Evolutionary conservation across 805 yeast genomes (phyloP).

Genomic region (Lipomyces chichibuensis): DNA sequence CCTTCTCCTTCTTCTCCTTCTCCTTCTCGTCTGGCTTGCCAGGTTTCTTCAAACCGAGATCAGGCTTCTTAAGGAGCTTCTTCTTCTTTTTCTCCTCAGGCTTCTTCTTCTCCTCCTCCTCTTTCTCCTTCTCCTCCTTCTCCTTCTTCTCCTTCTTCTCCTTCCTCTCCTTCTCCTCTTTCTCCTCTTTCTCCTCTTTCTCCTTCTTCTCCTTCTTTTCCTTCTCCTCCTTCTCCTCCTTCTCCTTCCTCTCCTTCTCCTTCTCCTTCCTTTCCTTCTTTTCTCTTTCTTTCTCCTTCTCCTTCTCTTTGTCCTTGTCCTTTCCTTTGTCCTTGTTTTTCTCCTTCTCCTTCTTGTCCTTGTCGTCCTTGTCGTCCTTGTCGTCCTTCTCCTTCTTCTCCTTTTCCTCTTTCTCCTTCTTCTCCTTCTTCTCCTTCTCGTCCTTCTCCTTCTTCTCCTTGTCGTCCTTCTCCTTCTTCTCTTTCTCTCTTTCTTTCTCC

Average conservation of each 20-base stretch:
- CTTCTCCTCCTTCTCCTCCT: slow-evolving; percentile 3
- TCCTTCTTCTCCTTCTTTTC: background rate
- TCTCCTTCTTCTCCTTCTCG: slow-evolving; percentile 17
- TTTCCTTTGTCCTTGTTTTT: background rate
- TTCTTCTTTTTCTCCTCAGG: slow-evolving; percentile 7
- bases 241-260: background rate
- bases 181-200: background rate
- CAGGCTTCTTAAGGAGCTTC: background rate
- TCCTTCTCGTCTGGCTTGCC: background rate
- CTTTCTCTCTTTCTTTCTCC: slow-evolving; percentile 2
- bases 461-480: slow-evolving; percentile 3
- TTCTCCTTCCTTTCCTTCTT: background rate
- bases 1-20: background rate
- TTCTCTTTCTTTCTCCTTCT: slow-evolving; percentile 8
- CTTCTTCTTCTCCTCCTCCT: background rate
- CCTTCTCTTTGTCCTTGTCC: background rate
- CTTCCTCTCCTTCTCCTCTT: background rate
- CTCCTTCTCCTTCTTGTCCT: background rate
- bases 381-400: slow-evolving; percentile 5
- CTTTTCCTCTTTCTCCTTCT: background rate
- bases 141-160: background rate
- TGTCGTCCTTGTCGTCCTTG: background rate
- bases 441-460: slow-evolving; percentile 12
- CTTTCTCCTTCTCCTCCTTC: background rate
- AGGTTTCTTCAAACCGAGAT: background rate